These are phyloP conservation scores for Xerocomellus chrysenteron DNA, from an alignment of 768 basidiomycete species.

Conservation along the genomic window DNA sequence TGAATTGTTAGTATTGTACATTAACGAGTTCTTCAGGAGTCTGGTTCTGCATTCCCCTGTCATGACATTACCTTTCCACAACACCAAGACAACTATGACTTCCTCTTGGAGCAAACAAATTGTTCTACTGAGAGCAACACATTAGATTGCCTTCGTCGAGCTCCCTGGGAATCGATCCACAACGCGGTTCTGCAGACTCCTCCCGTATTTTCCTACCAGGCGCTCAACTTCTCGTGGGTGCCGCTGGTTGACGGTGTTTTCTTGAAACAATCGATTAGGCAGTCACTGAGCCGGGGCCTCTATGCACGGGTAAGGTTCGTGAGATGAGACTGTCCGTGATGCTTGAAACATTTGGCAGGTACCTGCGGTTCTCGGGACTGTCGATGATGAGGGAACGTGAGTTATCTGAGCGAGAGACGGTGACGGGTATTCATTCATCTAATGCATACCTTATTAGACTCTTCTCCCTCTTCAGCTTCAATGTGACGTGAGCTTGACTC, in stretches of 20 bases:
- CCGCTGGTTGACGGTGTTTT: slow-evolving; percentile 8
- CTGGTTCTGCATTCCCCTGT: slow-evolving; percentile 9
- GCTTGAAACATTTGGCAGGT: not conserved
- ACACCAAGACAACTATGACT: slow-evolving; percentile 16
- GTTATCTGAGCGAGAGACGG: not conserved
- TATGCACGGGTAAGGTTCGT: slow-evolving; percentile 26
- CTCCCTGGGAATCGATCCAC: slow-evolving; percentile 9
- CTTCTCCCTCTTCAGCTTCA: slow-evolving; percentile 22
- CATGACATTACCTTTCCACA: slow-evolving; percentile 1
- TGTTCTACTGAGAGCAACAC: slow-evolving; percentile 13
- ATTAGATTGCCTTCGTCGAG: slow-evolving; percentile 17
- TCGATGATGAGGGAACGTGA: slow-evolving; percentile 4
- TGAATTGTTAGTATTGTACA: not conserved
- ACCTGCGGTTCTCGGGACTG: not conserved
- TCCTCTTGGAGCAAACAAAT: slow-evolving; percentile 11
- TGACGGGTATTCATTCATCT: no score
- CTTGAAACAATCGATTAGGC: not conserved
- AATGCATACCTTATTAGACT: slow-evolving; percentile 13
- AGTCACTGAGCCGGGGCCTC: slow-evolving; percentile 25
- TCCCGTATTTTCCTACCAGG: slow-evolving; percentile 12
- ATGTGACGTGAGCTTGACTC: slow-evolving; percentile 22
- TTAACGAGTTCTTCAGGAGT: slow-evolving; percentile 5
- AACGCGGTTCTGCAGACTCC: slow-evolving; percentile 9
- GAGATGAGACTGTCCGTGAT: not conserved
- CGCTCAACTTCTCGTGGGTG: slow-evolving; percentile 9